Conservation (phyloP, 495 filamentous ascomycete genomes). For the Letharia lupina region DNA sequence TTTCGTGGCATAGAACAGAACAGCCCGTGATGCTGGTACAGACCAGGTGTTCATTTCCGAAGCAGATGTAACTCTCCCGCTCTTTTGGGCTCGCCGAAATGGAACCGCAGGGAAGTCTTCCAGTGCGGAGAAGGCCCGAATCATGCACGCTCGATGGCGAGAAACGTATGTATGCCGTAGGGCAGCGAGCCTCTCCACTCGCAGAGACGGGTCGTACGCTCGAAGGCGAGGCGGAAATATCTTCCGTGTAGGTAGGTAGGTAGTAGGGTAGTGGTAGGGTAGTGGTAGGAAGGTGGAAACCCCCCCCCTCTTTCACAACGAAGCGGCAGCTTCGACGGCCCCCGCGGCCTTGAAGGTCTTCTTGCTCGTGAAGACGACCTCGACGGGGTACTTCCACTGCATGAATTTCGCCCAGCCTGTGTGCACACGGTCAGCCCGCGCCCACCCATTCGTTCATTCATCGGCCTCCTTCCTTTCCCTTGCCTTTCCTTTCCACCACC, state of each 20-base stretch:
- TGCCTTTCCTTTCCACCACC: not conserved
- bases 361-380: constrained; percentile 49
- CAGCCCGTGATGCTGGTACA: no score
- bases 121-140: no score
- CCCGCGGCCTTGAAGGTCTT: constrained; percentile 57
- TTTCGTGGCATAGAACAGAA: no score
- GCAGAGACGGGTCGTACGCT: not conserved
- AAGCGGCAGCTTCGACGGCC: constrained; percentile 60
- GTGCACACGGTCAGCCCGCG: not conserved
- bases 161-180: no score
- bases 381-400: constrained; percentile 70
- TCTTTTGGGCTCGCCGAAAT: no score
- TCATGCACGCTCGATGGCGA: no score
- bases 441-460: not conserved
- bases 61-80: no score
- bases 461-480: not conserved
- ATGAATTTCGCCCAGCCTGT: constrained; percentile 66
- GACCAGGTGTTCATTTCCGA: no score
- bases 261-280: not conserved
- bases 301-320: constrained; percentile 38
- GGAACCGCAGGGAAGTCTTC: no score
- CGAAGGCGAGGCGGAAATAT: not conserved
- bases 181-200: no score
- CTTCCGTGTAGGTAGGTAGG: not conserved
- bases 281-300: not conserved